Base-by-base conservation (phyloP, 352 stramenopile genomes). In the Phytophthora hybrid region DNA sequence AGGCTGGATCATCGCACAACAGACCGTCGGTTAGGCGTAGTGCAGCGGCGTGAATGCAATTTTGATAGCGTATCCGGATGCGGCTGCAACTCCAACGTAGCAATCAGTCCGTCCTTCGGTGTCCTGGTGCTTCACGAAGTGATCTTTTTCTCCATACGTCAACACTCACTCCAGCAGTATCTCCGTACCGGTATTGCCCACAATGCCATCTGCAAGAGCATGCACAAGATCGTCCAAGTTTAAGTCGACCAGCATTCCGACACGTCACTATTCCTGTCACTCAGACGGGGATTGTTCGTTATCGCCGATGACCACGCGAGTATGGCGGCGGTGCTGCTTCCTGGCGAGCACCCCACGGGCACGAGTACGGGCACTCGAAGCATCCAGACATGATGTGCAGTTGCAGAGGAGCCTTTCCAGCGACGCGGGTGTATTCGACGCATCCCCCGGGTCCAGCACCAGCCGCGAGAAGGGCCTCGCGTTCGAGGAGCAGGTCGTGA, bases 401-500 rank as follows among this genome's bases (percentile, higher is more conserved):
- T 23, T 72, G 47, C 53, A 9, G n/a, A 66, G 69, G 10, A 32
- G n/a, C 4, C 21, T 80, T 18, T 80, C 74, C 0, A 53, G 3
- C 31, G 29, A 39, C 1, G 7, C 34, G 1, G 23, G 23, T 1
- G 23, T 26, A 26, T 26, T 26, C 14, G 55, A 9, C n/a, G 19
- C 46, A 7, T 5, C 21, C 11, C 6, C 32, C 6, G 26, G 44
- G 54, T 21, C 23, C 19, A 55, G 44, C 16, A 71, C 62, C 32
- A 84, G 63, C 55, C 79, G 73, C 6, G 75, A 78, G 31, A 92
- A 90, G 55, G 88, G 88, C 19, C 54, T 93, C 26, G 65, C 59
- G 26, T 95, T 93, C 44, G 88, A 95, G 61, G 56, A 73, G 59
- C 79, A 88, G 37, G 84, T 94, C 5, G 84, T 86, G 59, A 65